phyloP scores from a whole-genome alignment of 129 eudicot genomes.

The Daucus carota region DNA sequence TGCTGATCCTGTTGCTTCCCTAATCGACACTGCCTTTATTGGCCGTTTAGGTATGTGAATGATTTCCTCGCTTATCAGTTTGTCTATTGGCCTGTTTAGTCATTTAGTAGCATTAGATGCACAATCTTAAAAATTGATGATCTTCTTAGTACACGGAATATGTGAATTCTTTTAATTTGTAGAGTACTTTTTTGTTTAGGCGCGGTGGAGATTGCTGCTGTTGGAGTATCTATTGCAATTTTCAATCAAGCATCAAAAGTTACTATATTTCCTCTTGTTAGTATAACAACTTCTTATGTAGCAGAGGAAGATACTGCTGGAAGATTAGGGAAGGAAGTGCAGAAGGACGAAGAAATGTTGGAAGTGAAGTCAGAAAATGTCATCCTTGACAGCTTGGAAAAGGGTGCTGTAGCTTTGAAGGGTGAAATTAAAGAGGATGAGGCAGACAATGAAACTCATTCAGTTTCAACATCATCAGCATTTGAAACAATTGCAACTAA shows the following conservation, averaged over 20 bases:
- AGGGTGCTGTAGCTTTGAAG: constrained; percentile 6
- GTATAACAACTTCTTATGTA: constrained; percentile 87
- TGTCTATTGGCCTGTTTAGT: neutral
- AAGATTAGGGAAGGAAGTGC: constrained; percentile 24
- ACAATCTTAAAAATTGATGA: neutral
- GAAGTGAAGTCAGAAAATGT: constrained; percentile 22
- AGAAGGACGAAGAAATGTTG: constrained; percentile 18
- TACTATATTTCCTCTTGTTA: constrained; percentile 85
- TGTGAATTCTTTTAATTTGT: neutral
- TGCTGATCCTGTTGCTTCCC: constrained; percentile 94
- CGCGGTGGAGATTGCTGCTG: constrained; percentile 81
- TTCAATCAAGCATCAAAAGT: constrained; percentile 92
- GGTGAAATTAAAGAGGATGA: constrained; percentile 10
- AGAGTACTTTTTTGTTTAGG: constrained; percentile 30
- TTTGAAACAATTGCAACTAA: constrained; percentile 20
- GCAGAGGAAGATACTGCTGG: constrained; percentile 81
- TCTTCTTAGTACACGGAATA: neutral
- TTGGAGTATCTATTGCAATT: constrained; percentile 77
- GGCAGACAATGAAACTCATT: neutral
- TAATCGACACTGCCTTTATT: constrained; percentile 76
- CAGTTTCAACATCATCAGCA: constrained; percentile 14
- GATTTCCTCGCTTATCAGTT: neutral
- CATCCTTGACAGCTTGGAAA: constrained; percentile 31
- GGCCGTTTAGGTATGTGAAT: constrained; percentile 56
- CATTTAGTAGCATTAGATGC: neutral